Conservation (phyloP, 306 rosid species). For the Senna tora region DNA sequence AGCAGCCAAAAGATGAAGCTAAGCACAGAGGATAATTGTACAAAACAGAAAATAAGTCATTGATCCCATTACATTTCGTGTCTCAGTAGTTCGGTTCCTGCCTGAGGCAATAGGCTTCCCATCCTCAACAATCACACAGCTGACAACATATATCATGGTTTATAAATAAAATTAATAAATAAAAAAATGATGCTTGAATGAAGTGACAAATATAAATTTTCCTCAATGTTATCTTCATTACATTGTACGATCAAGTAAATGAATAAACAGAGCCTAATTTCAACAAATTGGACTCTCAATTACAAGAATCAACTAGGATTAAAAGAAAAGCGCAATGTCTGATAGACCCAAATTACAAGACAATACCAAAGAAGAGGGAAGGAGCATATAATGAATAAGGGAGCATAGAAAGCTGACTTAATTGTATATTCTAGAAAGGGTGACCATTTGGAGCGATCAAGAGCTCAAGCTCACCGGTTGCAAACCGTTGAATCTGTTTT, state of each 20-base stretch:
- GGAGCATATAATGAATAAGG: too few relatives aligned
- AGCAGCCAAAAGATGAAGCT: background rate
- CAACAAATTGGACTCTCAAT: constrained; percentile 20
- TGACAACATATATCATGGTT: constrained; percentile 46
- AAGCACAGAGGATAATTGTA: constrained; percentile 13
- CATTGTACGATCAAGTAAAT: background rate
- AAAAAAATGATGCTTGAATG: constrained; percentile 1
- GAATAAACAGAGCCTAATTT: constrained; percentile 15
- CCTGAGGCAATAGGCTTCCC: constrained; percentile 78
- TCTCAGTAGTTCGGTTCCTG: constrained; percentile 83
- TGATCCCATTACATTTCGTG: constrained; percentile 68
- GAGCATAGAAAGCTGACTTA: too few relatives aligned
- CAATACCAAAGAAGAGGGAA: too few relatives aligned
- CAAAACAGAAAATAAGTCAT: constrained; percentile 18
- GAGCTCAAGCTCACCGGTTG: too few relatives aligned
- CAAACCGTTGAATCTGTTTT: too few relatives aligned
- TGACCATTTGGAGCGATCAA: too few relatives aligned
- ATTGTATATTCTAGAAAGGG: too few relatives aligned
- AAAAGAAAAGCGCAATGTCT: constrained; percentile 11
- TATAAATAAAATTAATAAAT: constrained; percentile 27
- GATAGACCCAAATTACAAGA: too few relatives aligned
- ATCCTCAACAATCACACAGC: constrained; percentile 82
- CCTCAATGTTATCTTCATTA: background rate
- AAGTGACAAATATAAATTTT: background rate
- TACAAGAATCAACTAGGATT: background rate